A percentile compares a stretch with the other conserved stretches of the same genome.
phyloP scores from a whole-genome alignment of 306 rosid genomes.

The Prunus persica region Prunus_persica_NCBIv2 NC_034016.1:20752501-20753000 shows the following conservation, averaged over 20 bases:
- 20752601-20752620: conserved; percentile 49
- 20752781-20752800: conserved; percentile 39
- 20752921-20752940: conserved; percentile 87
- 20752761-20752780: conserved; percentile 39
- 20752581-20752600: conserved; percentile 92
- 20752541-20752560: conserved; percentile 69
- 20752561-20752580: conserved; percentile 84
- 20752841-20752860: conserved; percentile 91
- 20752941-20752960: conserved; percentile 97
- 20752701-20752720: conserved; percentile 67
- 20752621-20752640: conserved; percentile 82
- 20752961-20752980: conserved; percentile 84
- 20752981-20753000: conserved; percentile 83
- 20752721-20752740: conserved; percentile 65
- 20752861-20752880: conserved; percentile 84
- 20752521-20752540: conserved; percentile 74
- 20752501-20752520: conserved; percentile 79
- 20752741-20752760: conserved; percentile 43
- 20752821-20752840: conserved; percentile 84
- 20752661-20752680: conserved; percentile 83
- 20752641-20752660: conserved; percentile 72
- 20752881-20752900: conserved; percentile 93
- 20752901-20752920: conserved; percentile 90
- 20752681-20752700: conserved; percentile 81
- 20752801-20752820: conserved; percentile 57